A percentile compares a stretch with the other conserved stretches of the same genome.
These are phyloP conservation scores for Tagetes patula DNA, from an alignment of 129 eudicot species.

Conservation along the genomic window DNA sequence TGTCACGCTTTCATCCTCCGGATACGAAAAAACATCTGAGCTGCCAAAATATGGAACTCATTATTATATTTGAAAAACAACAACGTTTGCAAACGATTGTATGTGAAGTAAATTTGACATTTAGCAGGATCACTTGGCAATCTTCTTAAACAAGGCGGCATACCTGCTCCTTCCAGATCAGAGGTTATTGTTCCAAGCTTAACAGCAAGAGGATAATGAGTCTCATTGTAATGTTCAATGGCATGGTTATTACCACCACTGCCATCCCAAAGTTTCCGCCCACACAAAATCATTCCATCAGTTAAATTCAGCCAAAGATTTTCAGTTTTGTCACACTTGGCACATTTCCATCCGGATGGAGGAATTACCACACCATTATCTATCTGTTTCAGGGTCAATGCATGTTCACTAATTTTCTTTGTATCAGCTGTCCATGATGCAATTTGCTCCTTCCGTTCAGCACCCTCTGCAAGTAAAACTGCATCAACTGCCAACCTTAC, in stretches of 20 bases:
- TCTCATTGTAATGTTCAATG: slow-evolving; percentile 64
- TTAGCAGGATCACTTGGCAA: background rate
- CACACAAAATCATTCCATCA: slow-evolving; percentile 91
- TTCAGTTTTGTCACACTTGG: slow-evolving; percentile 84
- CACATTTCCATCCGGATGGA: slow-evolving; percentile 92
- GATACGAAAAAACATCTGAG: slow-evolving; percentile 95
- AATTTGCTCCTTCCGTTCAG: slow-evolving; percentile 90
- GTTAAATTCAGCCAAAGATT: slow-evolving; percentile 93
- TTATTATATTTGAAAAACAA: slow-evolving; percentile 40
- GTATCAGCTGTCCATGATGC: slow-evolving; percentile 92
- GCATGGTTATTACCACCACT: slow-evolving; percentile 98
- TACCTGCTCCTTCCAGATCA: slow-evolving; percentile 96
- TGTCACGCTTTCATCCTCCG: slow-evolving; percentile 90
- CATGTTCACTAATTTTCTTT: slow-evolving; percentile 71
- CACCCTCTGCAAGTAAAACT: slow-evolving; percentile 74
- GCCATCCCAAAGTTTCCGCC: slow-evolving; percentile 94
- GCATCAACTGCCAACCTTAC: slow-evolving; percentile 93
- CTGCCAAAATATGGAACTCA: slow-evolving; percentile 66
- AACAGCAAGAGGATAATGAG: slow-evolving; percentile 85
- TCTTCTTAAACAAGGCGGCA: slow-evolving; percentile 21
- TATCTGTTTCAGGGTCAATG: slow-evolving; percentile 67
- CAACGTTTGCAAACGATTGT: background rate
- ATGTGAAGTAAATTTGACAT: background rate
- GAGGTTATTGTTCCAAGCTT: slow-evolving; percentile 94
- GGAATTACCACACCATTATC: slow-evolving; percentile 74